Conservation (phyloP, 352 stramenopile species). For the Globisporangium apiculatum region DNA sequence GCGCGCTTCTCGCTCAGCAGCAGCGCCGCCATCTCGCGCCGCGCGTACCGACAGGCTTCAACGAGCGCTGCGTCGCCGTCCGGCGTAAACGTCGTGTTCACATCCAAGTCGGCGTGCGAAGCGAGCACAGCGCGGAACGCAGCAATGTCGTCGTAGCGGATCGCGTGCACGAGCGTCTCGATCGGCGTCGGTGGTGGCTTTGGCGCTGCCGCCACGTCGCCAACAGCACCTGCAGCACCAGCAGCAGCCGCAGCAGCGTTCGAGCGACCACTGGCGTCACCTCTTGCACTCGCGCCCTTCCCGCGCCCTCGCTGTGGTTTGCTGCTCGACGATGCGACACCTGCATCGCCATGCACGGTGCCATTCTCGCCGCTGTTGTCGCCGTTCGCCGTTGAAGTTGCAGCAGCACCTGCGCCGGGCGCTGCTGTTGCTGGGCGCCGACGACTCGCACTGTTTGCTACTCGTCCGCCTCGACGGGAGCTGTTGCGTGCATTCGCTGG, state of each 20-base stretch:
- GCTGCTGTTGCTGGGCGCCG: background rate
- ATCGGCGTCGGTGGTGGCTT: slow-evolving; percentile 4
- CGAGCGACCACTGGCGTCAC: background rate
- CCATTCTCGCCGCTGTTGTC: background rate
- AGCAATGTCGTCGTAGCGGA: slow-evolving; percentile 8
- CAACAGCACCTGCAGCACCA: background rate
- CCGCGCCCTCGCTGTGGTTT: background rate
- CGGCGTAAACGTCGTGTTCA: slow-evolving; percentile 27
- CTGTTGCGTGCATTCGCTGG: background rate
- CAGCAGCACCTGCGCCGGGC: background rate
- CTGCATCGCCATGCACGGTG: no score
- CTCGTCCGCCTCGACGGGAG: background rate
- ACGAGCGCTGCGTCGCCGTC: slow-evolving; percentile 40
- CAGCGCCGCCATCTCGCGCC: slow-evolving; percentile 25
- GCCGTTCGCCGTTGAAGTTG: background rate
- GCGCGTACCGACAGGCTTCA: slow-evolving; percentile 49
- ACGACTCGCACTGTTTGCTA: background rate
- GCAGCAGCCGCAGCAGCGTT: background rate
- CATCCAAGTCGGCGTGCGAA: slow-evolving; percentile 15
- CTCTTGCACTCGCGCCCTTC: background rate
- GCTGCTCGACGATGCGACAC: background rate
- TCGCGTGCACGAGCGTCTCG: slow-evolving; percentile 12
- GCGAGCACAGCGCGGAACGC: slow-evolving; percentile 7
- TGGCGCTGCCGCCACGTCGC: background rate
- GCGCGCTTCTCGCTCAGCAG: slow-evolving; percentile 23